A percentile compares a stretch with the other conserved stretches of the same genome.
These are phyloP conservation scores for Chalciporus piperatus DNA, from an alignment of 768 basidiomycete species.

Conservation along the genomic window DNA sequence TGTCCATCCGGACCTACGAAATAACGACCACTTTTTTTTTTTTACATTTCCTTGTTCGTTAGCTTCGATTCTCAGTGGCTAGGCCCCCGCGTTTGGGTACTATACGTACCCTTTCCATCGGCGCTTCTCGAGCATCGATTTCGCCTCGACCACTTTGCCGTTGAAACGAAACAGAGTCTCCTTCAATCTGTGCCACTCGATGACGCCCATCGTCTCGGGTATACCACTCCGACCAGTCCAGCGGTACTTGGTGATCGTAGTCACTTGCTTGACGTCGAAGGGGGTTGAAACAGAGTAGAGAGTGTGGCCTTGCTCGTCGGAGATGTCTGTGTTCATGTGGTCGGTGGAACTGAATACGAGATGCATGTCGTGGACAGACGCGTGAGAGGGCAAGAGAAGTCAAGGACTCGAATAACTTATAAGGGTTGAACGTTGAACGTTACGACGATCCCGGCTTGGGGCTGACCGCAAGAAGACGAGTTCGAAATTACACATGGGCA, in stretches of 20 bases:
- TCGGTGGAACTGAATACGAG: conserved; percentile 20
- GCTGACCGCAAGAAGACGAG: too few relatives aligned
- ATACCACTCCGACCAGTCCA: conserved; percentile 12
- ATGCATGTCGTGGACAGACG: conserved; percentile 13
- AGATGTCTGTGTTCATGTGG: conserved; percentile 21
- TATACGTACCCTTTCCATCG: conserved; percentile 17
- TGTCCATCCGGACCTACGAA: conserved; percentile 31
- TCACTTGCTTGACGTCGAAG: conserved; percentile 10
- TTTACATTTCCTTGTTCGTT: not conserved
- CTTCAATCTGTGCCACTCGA: conserved; percentile 23
- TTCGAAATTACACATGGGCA: too few relatives aligned
- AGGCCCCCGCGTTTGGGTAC: too few relatives aligned
- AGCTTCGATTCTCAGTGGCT: not conserved
- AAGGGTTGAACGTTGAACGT: not conserved
- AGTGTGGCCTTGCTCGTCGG: conserved; percentile 17
- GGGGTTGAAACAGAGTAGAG: conserved; percentile 22
- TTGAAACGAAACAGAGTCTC: conserved; percentile 14
- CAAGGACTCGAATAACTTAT: too few relatives aligned
- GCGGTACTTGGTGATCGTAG: conserved; percentile 26
- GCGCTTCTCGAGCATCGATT: conserved; percentile 13
- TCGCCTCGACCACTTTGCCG: conserved; percentile 8
- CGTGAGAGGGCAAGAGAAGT: not conserved
- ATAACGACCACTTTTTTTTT: conserved; percentile 24
- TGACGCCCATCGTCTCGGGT: conserved; percentile 22
- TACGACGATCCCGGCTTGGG: too few relatives aligned